These are phyloP conservation scores for Castanea mollissima DNA, from an alignment of 306 rosid species.

Conservation along the genomic window DNA sequence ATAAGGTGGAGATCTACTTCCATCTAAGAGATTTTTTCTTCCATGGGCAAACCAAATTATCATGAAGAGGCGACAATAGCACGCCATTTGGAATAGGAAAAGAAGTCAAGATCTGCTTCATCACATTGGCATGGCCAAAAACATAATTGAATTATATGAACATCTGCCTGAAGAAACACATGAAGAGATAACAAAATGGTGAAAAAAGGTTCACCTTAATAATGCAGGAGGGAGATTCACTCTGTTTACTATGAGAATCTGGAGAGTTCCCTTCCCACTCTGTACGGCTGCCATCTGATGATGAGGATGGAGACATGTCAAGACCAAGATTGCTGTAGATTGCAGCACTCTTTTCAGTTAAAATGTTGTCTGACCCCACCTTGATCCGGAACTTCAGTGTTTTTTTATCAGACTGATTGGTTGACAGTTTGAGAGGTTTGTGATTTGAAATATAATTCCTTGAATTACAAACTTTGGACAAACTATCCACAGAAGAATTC, in stretches of 20 bases:
- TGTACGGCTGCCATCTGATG: constrained; percentile 71
- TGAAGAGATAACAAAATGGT: constrained; percentile 9
- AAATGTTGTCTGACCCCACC: constrained; percentile 67
- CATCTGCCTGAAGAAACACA: not conserved
- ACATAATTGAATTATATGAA: not conserved
- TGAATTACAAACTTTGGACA: not conserved
- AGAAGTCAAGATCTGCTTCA: constrained; percentile 76
- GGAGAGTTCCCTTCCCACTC: constrained; percentile 81
- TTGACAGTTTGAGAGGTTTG: constrained; percentile 35
- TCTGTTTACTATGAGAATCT: constrained; percentile 54
- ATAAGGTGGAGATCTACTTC: constrained; percentile 37
- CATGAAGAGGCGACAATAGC: constrained; percentile 76
- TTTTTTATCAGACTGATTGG: constrained; percentile 54
- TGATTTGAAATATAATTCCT: not conserved
- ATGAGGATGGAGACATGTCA: constrained; percentile 77
- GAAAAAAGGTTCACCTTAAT: not conserved
- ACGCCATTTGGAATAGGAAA: constrained; percentile 46
- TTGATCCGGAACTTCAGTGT: constrained; percentile 83
- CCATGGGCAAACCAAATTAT: constrained; percentile 49
- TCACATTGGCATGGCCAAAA: constrained; percentile 9
- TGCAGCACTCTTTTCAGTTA: constrained; percentile 61
- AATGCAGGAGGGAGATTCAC: constrained; percentile 45
- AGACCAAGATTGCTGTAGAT: constrained; percentile 94
- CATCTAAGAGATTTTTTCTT: constrained; percentile 38
- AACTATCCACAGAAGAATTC: constrained; percentile 21